Percentiles rank a stretch among this genome's conserved stretches.
Conservation (phyloP, 208 protist species). For the Trichomonas vaginalis region DNA sequence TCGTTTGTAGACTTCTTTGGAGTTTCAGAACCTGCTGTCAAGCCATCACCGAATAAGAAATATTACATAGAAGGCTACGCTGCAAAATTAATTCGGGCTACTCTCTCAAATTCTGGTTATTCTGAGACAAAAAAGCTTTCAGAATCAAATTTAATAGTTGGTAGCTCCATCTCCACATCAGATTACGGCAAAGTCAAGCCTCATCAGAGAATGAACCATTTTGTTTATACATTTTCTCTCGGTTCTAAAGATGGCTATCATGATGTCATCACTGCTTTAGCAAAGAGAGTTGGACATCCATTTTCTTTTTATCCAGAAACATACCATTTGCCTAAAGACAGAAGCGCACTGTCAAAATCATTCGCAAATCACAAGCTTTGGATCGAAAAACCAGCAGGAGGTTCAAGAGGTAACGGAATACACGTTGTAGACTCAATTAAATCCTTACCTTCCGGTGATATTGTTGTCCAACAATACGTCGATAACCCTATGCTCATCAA, state of each 20-base stretch:
- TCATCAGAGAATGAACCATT: background rate
- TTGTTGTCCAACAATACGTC: background rate
- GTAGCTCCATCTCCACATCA: background rate
- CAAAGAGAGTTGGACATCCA: background rate
- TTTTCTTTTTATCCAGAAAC: background rate
- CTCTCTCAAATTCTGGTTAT: background rate
- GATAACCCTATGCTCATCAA: constrained; percentile 16
- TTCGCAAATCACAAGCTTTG: background rate
- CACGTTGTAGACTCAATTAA: background rate
- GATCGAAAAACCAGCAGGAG: background rate
- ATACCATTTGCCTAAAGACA: background rate
- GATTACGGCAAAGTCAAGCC: background rate
- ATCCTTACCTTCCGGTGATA: background rate
- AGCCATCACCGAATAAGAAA: background rate
- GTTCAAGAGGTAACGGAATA: background rate
- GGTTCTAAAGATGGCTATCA: background rate
- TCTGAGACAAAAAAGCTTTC: background rate
- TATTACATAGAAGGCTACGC: background rate
- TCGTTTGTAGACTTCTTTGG: background rate
- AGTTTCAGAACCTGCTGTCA: background rate
- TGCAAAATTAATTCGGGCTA: background rate
- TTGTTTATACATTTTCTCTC: background rate
- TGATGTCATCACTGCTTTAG: background rate
- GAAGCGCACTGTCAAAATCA: background rate
- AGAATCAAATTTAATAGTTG: background rate